Base-by-base conservation (phyloP, 768 basidiomycete genomes). In the Leccinum obscurum region DNA sequence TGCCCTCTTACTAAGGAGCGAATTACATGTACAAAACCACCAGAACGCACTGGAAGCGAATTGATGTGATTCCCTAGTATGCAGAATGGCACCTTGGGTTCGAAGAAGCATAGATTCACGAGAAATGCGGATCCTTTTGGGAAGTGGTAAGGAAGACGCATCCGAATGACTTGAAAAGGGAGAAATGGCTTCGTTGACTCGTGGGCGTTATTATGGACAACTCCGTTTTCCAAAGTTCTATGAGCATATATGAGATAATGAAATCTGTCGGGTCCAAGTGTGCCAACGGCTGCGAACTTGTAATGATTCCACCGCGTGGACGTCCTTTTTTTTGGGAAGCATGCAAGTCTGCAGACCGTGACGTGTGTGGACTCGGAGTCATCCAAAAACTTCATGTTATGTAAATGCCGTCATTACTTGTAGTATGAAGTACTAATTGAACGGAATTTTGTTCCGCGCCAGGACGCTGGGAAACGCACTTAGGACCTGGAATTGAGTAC, bases 361-460 rank as follows among this genome's bases (percentile, higher is more conserved):
- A 51, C n/a, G 57, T 32, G 46, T 56, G 59, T 37, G n/a, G 34
- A 35, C 34, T 35, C 9, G 41, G 41, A 44, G n/a, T 44, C 48
- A 49, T 39, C 22, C 13, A 14, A 20, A 52, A 6, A 13, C 57
- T 54, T 48, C 56, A 44, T 48, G 58, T 50, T 60, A 17, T 8
- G 37, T 15, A 69, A 67, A 67, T 60, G 57, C 67, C 70, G 62
- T 71, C 52, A 61, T 53, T 3, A 24, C 49, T 57, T 37, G 58
- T 41, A 22, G 55, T n/a, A 60, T 49, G 58, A 51, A 59, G 56
- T 17, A 49, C 60, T 59, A 30, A 30, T 6, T 6, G 37, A 59
- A 58, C 63, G 58, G 61, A 58, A 58, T 22, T 11, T 34, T n/a
- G 9, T 57, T 55, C 58, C 59, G 41, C 30, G 35, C 44, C n/a